Conservation (phyloP, 2,329 filamentous ascomycete genomes). For the Aspergillus sp. region DNA sequence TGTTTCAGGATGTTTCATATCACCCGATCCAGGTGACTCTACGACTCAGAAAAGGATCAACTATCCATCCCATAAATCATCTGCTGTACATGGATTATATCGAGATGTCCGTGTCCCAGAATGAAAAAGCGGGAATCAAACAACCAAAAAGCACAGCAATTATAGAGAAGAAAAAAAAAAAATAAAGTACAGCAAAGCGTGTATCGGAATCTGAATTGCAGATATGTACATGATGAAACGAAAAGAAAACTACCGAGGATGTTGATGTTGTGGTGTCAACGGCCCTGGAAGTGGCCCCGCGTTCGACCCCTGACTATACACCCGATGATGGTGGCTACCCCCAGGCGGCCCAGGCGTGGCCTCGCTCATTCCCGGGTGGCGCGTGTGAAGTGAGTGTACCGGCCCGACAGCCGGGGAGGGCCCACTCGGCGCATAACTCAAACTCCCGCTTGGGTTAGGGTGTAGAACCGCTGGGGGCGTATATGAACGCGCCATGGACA, state of each 20-base stretch:
- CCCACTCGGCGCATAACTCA: slow-evolving; percentile 24
- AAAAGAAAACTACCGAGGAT: slow-evolving; percentile 15
- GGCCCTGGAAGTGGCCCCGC: slow-evolving; percentile 20
- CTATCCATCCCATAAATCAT: slow-evolving; percentile 9
- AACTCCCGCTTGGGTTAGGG: slow-evolving; percentile 19
- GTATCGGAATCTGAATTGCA: neutral
- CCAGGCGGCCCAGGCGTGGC: slow-evolving; percentile 12
- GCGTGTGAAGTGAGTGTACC: slow-evolving; percentile 22
- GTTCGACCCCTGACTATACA: slow-evolving; percentile 32
- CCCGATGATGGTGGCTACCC: slow-evolving; percentile 24
- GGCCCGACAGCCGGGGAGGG: slow-evolving; percentile 14
- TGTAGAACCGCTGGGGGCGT: slow-evolving; percentile 33
- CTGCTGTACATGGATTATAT: slow-evolving; percentile 10
- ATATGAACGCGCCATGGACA: slow-evolving; percentile 30
- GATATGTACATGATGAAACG: slow-evolving; percentile 4
- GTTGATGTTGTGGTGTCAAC: slow-evolving; percentile 21
- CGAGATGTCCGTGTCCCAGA: neutral
- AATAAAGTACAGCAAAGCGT: neutral
- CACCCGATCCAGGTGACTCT: neutral
- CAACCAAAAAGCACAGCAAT: neutral
- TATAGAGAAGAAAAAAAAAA: neutral
- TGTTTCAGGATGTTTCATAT: neutral
- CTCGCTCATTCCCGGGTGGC: slow-evolving; percentile 21
- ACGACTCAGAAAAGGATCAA: neutral
- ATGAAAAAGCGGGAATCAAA: neutral